Evolutionary conservation across 306 rosid genomes (phyloP), one percentile per base, ranked within the genome.

Genomic region (Begonia peltatifolia): DNA sequence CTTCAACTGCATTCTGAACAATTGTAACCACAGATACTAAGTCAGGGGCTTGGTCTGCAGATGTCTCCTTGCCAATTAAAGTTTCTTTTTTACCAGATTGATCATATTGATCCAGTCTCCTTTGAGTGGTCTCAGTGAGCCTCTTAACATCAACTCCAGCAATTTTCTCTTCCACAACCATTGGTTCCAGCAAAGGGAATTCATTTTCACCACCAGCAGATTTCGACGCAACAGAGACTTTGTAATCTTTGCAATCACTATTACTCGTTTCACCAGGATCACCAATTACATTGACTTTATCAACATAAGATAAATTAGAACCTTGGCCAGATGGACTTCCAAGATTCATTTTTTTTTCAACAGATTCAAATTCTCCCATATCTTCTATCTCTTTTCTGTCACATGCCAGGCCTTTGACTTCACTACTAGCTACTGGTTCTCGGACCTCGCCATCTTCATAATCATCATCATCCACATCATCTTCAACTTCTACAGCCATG

Each of bases 371-470:
- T 36, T 20, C 51, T 59, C 65, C 73, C 41, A 41, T 59, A 47
- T 14, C 58, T 47, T 79, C 82, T 50, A 68, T 74, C 65, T 73
- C 80, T 66, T 78, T 73, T 76, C 74, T 77, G 73, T 66, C 87
- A 55, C 77, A 62, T 52, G 68, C 55, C 14, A 62, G 30, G 48
- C 68, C 82, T 30, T 71, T 78, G 14, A 47, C 75, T 46, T 66
- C 60, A 38, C 73, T 59, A 25, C 58, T 64, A 61, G 60, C 61
- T 52, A 69, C 56, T 1, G 78, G 74, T 52, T 78, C 97, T 20
- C 87, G 72, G 57, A 90, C 80, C 76, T 90, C 86, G 20, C 94
- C 97, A 50, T 89, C 97, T 73, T 83, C 94, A 63, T 67, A 85
- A 63, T 85, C 97, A 54, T 82, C 87, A 47, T 64, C 79, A 50